phyloP scores from a whole-genome alignment of 108 stramenopile genomes.

The Nitzschia putrida region DNA sequence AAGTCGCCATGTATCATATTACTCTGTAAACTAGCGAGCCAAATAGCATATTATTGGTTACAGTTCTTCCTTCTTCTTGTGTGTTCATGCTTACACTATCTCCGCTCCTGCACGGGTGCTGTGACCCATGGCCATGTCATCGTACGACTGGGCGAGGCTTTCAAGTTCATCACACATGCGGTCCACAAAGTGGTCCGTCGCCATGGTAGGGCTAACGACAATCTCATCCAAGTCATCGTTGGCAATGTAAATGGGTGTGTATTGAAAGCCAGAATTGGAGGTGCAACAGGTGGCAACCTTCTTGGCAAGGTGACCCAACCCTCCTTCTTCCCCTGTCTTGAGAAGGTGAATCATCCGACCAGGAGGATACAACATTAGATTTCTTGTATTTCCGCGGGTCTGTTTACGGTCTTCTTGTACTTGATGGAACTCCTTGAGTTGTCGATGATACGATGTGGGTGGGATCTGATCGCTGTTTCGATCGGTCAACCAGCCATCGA shows the following conservation, averaged over 20 bases:
- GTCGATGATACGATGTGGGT: conserved; percentile 48
- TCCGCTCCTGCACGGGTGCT: not conserved
- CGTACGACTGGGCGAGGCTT: conserved; percentile 33
- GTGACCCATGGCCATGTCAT: not conserved
- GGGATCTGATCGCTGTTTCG: not conserved
- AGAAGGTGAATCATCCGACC: conserved; percentile 83
- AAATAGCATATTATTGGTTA: not conserved
- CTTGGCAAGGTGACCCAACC: conserved; percentile 42
- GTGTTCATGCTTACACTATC: not conserved
- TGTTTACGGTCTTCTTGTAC: conserved; percentile 64
- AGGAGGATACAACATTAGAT: conserved; percentile 69
- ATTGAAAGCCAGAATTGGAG: conserved; percentile 70
- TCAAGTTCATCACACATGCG: conserved; percentile 68
- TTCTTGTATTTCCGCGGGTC: conserved; percentile 55
- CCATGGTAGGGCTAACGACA: conserved; percentile 83
- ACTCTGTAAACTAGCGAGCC: not conserved
- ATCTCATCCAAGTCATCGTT: conserved; percentile 89
- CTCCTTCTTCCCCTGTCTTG: conserved; percentile 72
- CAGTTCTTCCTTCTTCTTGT: not conserved
- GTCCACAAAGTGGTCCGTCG: conserved; percentile 89
- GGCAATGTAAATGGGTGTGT: conserved; percentile 77
- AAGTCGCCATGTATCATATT: too few relatives aligned
- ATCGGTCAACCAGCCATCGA: conserved; percentile 38
- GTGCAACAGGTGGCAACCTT: conserved; percentile 74
- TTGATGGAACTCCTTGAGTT: conserved; percentile 64